These are phyloP conservation scores for Tetragonia tetragonoides DNA, from an alignment of 148 eudicot genomes.

Conservation along the genomic window DNA sequence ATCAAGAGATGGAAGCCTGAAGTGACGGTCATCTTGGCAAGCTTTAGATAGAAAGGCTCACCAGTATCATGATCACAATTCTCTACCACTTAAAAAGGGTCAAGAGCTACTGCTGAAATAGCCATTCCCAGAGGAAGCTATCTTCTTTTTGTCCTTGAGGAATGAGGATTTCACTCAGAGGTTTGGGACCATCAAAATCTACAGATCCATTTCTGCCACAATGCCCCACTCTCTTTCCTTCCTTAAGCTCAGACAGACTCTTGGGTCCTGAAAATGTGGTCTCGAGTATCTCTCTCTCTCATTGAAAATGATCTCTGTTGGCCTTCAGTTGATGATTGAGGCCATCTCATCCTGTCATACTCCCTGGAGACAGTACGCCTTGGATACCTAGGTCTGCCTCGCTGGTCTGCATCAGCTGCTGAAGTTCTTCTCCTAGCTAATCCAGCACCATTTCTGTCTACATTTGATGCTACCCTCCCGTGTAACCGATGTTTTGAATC, in stretches of 20 bases:
- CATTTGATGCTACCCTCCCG: slow-evolving; percentile 36
- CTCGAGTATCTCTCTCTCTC: slow-evolving; percentile 28
- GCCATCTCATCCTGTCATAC: slow-evolving; percentile 31
- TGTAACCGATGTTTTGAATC: slow-evolving; percentile 13
- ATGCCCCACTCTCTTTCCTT: slow-evolving; percentile 5
- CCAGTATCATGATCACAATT: slow-evolving; percentile 6
- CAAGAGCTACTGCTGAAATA: slow-evolving; percentile 23
- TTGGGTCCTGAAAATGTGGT: slow-evolving; percentile 46
- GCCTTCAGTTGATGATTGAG: slow-evolving; percentile 20
- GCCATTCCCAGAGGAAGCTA: slow-evolving; percentile 5
- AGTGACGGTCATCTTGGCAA: not conserved
- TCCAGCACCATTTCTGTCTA: slow-evolving; percentile 30
- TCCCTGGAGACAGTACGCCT: slow-evolving; percentile 28
- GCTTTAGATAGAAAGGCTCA: slow-evolving; percentile 4
- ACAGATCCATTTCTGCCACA: slow-evolving; percentile 6
- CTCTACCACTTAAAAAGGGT: not conserved
- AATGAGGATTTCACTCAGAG: slow-evolving; percentile 40
- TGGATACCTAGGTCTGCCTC: slow-evolving; percentile 25
- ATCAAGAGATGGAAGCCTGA: slow-evolving; percentile 12
- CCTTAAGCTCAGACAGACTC: slow-evolving; percentile 44
- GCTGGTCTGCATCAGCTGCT: slow-evolving; percentile 16
- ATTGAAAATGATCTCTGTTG: slow-evolving; percentile 28
- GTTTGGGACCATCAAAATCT: slow-evolving; percentile 36
- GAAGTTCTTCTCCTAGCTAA: slow-evolving; percentile 19
- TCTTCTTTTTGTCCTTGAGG: slow-evolving; percentile 33